Evolutionary conservation across 441 rosid genomes (phyloP).

Genomic region (Aleurites moluccanus): DNA sequence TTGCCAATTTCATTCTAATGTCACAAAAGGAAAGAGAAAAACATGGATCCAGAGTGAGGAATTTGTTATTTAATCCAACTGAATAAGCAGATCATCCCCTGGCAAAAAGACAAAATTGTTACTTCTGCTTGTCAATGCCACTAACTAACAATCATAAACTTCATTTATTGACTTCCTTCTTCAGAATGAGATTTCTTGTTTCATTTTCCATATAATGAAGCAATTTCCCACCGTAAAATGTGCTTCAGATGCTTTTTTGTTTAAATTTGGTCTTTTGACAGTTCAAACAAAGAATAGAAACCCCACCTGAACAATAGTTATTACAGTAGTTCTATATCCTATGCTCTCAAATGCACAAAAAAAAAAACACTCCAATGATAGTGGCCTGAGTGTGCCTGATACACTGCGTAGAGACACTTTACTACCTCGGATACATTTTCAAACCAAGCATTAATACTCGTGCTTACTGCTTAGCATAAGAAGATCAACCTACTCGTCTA

Average conservation of each 20-base stretch:
- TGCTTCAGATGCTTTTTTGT: background rate
- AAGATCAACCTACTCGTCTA: no score
- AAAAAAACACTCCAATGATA: no score
- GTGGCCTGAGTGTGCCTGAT: no score
- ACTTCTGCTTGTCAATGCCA: background rate
- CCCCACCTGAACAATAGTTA: no score
- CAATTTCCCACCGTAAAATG: background rate
- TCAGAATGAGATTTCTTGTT: background rate
- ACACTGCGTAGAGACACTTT: no score
- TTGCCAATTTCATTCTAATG: background rate
- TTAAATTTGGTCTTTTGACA: background rate
- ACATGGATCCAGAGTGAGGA: background rate
- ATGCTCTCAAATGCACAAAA: background rate
- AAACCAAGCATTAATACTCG: background rate
- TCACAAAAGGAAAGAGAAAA: constrained; percentile 1
- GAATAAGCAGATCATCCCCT: background rate
- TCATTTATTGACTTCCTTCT: background rate
- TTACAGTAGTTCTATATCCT: background rate
- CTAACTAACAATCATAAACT: background rate
- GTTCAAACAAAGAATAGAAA: background rate
- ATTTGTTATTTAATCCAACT: background rate
- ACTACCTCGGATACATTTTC: background rate
- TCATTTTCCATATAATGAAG: background rate
- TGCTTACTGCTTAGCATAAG: background rate
- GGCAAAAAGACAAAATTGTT: background rate